Evolutionary conservation across 805 yeast genomes (phyloP), one percentile per base, ranked within the genome.

Genomic region (Lipomyces yamadae): DNA sequence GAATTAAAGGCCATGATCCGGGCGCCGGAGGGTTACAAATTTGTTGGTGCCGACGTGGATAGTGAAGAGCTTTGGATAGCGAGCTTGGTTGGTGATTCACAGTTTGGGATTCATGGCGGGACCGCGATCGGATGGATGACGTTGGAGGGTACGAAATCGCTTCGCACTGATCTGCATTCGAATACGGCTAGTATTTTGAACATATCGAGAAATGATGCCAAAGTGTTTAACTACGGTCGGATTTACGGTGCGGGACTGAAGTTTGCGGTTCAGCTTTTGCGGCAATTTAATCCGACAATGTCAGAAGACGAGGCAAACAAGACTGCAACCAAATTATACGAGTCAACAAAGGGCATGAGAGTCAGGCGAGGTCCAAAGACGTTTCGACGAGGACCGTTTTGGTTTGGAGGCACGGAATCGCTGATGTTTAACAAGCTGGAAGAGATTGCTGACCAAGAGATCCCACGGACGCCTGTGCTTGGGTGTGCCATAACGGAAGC

Each of bases 71-170:
- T 95, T 55, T 95, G 99, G 99, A 95, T 95, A 72, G 99, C 99
- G 0, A 90, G 97, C 24, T 79, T 96, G 32, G 88, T 94, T 39
- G 98, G 99, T 2, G 99, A 95, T 76, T 88, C 98, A 0, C 85
- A 88, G 61, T 91, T 94, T 78, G 86, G 88, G 42, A 80, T 90
- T 32, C 99, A 95, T 77, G 99, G 99, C 4, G 96, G 96, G 13
- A 92, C 98, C 0, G 97, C 98, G 0, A 84, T 96, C 63, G 98
- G 98, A 0, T 96, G 99, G 99, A 96, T 95, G 99, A 93, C 98
- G 1, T 82, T 95, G 64, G 99, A 95, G 80, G 99, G 99, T 24
- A 87, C 94, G 3, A 95, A 95, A 78, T 82, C 81, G 64, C 94
- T 90, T 63, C 96, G 95, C 3, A 96, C 99, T 0, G 99, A 95